These are phyloP conservation scores for Globisporangium acanthophoron DNA, from an alignment of 352 stramenopile species.

Conservation along the genomic window DNA sequence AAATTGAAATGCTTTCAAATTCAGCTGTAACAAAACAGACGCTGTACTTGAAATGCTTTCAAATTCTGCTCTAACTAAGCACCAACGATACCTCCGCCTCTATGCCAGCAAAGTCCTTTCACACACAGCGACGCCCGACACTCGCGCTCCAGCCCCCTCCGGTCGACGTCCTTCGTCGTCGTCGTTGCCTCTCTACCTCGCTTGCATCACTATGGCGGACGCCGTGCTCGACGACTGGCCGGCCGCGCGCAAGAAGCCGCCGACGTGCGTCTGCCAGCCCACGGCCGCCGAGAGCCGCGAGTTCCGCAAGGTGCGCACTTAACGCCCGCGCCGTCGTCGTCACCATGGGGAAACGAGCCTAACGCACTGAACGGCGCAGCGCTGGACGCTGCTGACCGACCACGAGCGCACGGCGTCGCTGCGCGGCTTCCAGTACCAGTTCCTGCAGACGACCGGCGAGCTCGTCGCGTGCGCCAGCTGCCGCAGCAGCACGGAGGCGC, in stretches of 20 bases:
- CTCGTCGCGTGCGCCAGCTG: conserved; percentile 73
- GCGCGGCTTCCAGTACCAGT: conserved; percentile 55
- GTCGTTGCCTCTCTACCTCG: neutral
- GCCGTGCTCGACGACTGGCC: conserved; percentile 5
- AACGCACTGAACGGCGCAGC: conserved; percentile 19
- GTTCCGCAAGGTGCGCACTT: conserved; percentile 64
- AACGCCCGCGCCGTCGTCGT: no score
- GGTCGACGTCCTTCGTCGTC: neutral
- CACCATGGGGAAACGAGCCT: no score
- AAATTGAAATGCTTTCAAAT: no score
- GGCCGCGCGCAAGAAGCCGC: conserved; percentile 10
- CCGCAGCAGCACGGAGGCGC: conserved; percentile 67
- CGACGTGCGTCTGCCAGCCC: conserved; percentile 48
- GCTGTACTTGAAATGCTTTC: no score
- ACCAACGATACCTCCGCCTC: no score
- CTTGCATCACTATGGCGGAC: neutral
- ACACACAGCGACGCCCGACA: no score
- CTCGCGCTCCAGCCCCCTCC: neutral
- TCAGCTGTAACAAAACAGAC: no score
- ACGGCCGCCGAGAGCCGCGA: conserved; percentile 65
- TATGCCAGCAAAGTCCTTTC: no score
- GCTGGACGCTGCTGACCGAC: conserved; percentile 78
- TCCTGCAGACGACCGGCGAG: conserved; percentile 66
- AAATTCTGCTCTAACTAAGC: no score
- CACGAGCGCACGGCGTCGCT: conserved; percentile 63